Evolutionary conservation across 306 rosid species (phyloP), one percentile per base, ranked within the genome.

Genomic region (Neltuma alba): DNA sequence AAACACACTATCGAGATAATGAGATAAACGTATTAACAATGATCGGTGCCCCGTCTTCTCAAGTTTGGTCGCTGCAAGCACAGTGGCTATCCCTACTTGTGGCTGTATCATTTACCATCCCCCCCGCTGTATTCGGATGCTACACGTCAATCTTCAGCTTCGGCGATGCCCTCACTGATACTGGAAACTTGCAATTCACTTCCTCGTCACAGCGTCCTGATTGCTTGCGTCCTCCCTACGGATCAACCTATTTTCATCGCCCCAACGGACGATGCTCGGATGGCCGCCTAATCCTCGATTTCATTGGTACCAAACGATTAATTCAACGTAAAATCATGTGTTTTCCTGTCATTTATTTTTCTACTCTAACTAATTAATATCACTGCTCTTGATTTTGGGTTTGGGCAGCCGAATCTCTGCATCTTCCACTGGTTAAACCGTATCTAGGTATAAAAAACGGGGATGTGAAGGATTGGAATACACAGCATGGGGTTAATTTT

Each of bases 201-300:
- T 34, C 71, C 30, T 3, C 73, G 1, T 37, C 79, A 9, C 0
- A 7, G 2, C 28, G 18, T 37, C 88, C 88, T 23, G 7, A 64
- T 1, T 82, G 77, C 71, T 41, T 83, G 60, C 25, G 40, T 14
- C 80, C 88, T 14, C 99, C 99, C 5, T 74, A 88, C 7, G 99
- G 97, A 10, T 16, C 86, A 83, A 82, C 98, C 73, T 80, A 16
- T 79, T 95, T 95, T 83, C 90, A 77, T 62, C 58, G 30, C 36
- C 92, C 89, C 1, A 83, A 86, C 1, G 89, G 92, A 10, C 88
- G 97, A 36, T 92, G 93, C 85, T 92, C 90, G 58, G 92, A 94
- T 62, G 99, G 99, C 41, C 97, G 97, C 30, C 88, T 92, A 34
- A 42, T 92, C 80, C 15, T 92, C 58, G 97, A 94, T 63, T 92